Conservation (phyloP, 495 filamentous ascomycete species). For the Lophiotrema nucula region DNA sequence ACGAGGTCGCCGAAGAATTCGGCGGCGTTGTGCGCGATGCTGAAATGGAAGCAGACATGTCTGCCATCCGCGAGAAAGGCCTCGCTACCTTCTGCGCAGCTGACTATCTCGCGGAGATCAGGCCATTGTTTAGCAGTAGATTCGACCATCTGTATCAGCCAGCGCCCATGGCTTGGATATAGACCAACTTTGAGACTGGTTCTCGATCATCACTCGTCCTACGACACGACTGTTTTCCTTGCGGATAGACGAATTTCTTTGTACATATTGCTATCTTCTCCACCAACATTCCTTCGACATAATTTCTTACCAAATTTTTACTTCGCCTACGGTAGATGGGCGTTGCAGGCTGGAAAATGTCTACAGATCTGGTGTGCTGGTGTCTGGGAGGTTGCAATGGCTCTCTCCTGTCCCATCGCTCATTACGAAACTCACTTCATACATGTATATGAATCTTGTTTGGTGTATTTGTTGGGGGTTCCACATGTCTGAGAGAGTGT, state of each 20-base stretch:
- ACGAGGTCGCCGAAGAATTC: constrained; percentile 85
- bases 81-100: constrained; percentile 72
- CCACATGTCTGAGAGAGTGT: too few relatives aligned
- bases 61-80: constrained; percentile 60
- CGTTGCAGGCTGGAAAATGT: background rate
- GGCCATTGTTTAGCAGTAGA: constrained; percentile 54
- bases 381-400: too few relatives aligned
- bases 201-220: background rate
- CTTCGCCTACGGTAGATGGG: background rate
- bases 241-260: background rate
- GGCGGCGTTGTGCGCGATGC: constrained; percentile 50
- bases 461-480: too few relatives aligned
- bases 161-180: constrained; percentile 34
- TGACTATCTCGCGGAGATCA: constrained; percentile 83
- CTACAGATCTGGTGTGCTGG: too few relatives aligned
- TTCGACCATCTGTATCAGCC: constrained; percentile 19
- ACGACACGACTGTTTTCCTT: background rate
- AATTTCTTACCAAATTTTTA: background rate
- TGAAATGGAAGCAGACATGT: constrained; percentile 57
- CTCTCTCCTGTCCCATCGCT: too few relatives aligned
- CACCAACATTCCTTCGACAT: background rate
- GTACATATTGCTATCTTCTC: background rate
- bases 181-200: background rate
- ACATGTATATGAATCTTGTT: too few relatives aligned
- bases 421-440: too few relatives aligned